Conservation (phyloP, 371 early-diverging fungal genomes). For the Apophysomyces ossiformis region DNA sequence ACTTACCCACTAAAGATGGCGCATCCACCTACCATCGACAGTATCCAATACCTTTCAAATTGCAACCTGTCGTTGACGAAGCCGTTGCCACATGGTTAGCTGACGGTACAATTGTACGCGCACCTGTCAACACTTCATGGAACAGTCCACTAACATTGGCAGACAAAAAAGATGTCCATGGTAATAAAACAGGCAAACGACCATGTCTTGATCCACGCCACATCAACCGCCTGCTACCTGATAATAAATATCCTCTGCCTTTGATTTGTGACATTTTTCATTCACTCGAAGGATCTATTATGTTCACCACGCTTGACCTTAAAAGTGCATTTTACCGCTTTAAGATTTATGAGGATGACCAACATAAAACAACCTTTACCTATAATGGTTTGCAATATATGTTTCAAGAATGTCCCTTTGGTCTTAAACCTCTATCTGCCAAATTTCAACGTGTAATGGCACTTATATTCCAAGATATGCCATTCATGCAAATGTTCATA, state of each 20-base stretch:
- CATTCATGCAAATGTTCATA: conserved; percentile 1
- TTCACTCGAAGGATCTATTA: background rate
- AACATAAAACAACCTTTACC: too few relatives aligned
- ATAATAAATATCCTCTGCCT: conserved; percentile 12
- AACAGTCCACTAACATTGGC: conserved; percentile 33
- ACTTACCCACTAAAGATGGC: conserved; percentile 14
- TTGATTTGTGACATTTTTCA: conserved; percentile 15
- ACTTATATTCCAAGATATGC: conserved; percentile 1
- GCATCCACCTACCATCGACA: conserved; percentile 15
- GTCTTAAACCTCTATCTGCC: conserved; percentile 23
- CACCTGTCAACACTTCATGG: conserved; percentile 14
- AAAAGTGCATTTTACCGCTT: conserved; percentile 28
- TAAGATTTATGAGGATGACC: conserved; percentile 24
- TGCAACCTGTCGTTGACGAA: conserved; percentile 11
- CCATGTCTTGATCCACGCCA: conserved; percentile 13
- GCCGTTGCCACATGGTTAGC: conserved; percentile 13
- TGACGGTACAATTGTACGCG: conserved; percentile 9
- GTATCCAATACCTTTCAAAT: conserved; percentile 18
- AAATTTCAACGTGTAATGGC: conserved; percentile 28
- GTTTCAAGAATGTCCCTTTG: too few relatives aligned
- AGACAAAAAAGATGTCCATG: conserved; percentile 26
- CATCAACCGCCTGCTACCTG: background rate
- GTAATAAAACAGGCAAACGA: conserved; percentile 12
- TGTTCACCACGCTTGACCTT: conserved; percentile 27
- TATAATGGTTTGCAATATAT: too few relatives aligned